Evolutionary conservation across 169 alveolate species (phyloP).

Genomic region (Plasmodium fragile): DNA sequence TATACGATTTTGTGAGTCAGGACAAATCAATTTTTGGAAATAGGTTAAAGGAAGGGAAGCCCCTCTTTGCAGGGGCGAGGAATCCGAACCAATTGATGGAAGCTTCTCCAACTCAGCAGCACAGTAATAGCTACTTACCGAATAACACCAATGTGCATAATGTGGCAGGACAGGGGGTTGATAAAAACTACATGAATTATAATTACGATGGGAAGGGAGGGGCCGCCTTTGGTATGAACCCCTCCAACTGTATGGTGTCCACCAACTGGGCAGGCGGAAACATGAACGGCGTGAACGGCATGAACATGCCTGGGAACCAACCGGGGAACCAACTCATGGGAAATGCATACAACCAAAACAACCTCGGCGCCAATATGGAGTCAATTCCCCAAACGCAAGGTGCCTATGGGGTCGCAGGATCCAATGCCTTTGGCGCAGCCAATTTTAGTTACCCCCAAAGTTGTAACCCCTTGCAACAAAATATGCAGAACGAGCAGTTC

Average conservation of each 20-base stretch:
- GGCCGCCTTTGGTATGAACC: not conserved
- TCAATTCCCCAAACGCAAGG: not conserved
- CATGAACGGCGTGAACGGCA: not conserved
- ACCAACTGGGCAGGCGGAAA: not conserved
- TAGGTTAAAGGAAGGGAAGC: conserved; percentile 50
- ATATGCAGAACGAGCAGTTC: conserved; percentile 9
- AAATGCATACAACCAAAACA: not conserved
- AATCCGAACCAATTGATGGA: not conserved
- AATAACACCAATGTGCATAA: not conserved
- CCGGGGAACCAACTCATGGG: not conserved
- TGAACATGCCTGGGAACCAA: not conserved
- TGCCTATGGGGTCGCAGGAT: not conserved
- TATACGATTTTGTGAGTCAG: conserved; percentile 44
- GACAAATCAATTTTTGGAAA: conserved; percentile 75
- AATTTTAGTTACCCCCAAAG: not conserved
- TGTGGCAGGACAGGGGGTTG: not conserved
- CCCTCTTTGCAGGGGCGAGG: conserved; percentile 18
- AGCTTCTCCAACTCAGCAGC: not conserved
- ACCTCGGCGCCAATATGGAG: not conserved
- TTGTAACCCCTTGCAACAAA: not conserved
- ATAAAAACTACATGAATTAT: not conserved
- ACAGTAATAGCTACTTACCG: not conserved
- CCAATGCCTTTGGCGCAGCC: not conserved
- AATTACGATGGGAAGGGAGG: not conserved
- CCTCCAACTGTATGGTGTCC: not conserved